Percentiles rank a stretch among this genome's conserved stretches.
These are phyloP conservation scores for Linnemannia exigua DNA, from an alignment of 192 early-diverging fungal species.

Conservation along the genomic window DNA sequence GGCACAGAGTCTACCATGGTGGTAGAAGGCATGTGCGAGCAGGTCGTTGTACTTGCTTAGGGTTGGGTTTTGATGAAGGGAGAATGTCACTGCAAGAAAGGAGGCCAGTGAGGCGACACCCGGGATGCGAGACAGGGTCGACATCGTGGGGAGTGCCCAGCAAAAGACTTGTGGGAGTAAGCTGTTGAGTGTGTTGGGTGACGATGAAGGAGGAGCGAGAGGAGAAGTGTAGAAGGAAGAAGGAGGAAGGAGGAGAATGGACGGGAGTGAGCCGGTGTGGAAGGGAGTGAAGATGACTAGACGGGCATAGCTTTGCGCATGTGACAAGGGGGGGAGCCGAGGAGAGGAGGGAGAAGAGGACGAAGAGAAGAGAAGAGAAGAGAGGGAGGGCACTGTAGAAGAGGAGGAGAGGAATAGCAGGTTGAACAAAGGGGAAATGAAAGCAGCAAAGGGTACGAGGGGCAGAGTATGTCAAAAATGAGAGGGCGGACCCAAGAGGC, in stretches of 20 bases:
- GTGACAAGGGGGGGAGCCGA: neutral
- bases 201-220: neutral
- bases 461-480: too few species aligned
- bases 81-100: slow-evolving; percentile 40
- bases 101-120: slow-evolving; percentile 35
- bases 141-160: slow-evolving; percentile 25
- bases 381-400: neutral
- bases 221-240: neutral
- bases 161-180: neutral
- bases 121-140: slow-evolving; percentile 47
- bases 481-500: too few species aligned
- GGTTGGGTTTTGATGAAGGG: slow-evolving; percentile 30
- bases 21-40: slow-evolving; percentile 64
- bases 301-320: neutral
- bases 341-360: neutral
- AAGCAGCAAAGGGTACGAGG: neutral
- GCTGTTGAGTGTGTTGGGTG: neutral
- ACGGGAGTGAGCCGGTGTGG: neutral
- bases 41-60: slow-evolving; percentile 43
- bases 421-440: neutral
- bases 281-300: neutral
- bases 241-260: neutral
- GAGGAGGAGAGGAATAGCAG: neutral
- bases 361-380: neutral
- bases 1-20: slow-evolving; percentile 74